Evolutionary conservation across 306 rosid species (phyloP).

Genomic region (Datisca glomerata): DNA sequence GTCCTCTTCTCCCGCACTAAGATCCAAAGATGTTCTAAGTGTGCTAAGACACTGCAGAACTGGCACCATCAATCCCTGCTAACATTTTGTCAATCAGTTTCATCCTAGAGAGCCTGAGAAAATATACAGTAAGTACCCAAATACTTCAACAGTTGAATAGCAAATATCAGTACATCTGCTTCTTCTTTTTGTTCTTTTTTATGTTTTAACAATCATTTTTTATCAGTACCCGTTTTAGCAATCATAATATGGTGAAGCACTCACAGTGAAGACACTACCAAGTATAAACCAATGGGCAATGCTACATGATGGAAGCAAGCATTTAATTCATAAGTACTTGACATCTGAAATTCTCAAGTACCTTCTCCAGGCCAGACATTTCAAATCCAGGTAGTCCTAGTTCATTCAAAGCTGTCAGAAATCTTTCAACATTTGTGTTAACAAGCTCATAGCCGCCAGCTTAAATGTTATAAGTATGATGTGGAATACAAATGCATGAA

Average conservation of each 20-base stretch:
- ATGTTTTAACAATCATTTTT: too few species aligned
- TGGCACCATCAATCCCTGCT: slow-evolving; percentile 80
- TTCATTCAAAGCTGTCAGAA: slow-evolving; percentile 65
- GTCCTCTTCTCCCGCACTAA: slow-evolving; percentile 38
- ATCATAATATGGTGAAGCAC: too few species aligned
- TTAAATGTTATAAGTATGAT: slow-evolving; percentile 8
- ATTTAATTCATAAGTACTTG: not conserved
- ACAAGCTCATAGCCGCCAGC: slow-evolving; percentile 37
- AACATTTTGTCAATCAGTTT: slow-evolving; percentile 13
- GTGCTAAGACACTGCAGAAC: slow-evolving; percentile 75
- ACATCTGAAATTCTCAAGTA: slow-evolving; percentile 7
- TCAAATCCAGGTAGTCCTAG: slow-evolving; percentile 75
- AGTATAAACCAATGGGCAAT: not conserved
- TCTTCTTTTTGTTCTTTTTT: not conserved
- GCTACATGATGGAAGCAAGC: not conserved
- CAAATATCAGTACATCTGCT: not conserved
- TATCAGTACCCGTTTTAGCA: too few species aligned
- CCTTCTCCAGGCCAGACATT: slow-evolving; percentile 68
- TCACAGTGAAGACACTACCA: not conserved
- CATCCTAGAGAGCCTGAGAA: not conserved
- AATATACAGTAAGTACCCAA: not conserved
- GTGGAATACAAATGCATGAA: slow-evolving; percentile 2
- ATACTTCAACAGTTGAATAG: not conserved
- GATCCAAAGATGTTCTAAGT: slow-evolving; percentile 54
- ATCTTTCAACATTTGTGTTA: slow-evolving; percentile 33